Evolutionary conservation across 2,329 filamentous ascomycete species (phyloP), one percentile per base, ranked within the genome.

Genomic region (Pseudogymnoascus sp.): DNA sequence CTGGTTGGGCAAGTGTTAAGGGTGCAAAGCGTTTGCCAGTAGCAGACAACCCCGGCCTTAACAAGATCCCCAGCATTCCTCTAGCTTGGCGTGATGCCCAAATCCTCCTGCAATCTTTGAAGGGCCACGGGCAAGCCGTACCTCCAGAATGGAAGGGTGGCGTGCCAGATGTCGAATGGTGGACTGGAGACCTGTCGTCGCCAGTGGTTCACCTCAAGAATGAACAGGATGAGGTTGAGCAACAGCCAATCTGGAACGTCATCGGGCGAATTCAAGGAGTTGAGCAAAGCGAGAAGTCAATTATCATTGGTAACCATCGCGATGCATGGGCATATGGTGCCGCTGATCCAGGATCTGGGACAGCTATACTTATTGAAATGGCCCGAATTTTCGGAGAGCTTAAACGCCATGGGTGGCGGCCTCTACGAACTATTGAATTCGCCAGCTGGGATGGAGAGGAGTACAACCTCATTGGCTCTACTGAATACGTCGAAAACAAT

Each of bases 391-490:
- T 99, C 69, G 91, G 92, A 41, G 86, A 91, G 66, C 82, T 97
- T 14, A 80, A 87, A 21, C 76, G 81, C 14, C 84, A 86, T 63
- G 93, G 93, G 61, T 99, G 95, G 95, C 84, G 90, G 25, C 95
- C 95, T 1, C 80, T 96, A 14, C 88, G 95, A n/a, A 96, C 91
- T 3, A 96, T 99, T 67, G 90, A 96, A 73, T 97, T 99, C 74
- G 92, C 93, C 71, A 96, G 91, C 35, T 99, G 95, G 95, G 95
- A 99, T 74, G 95, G 85, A 3, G 88, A 88, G 68, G 91, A 93
- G 75, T 97, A 96, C 78, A 97, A 97, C 75, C 79, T 95, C 52
- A 90, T 96, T 63, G 95, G 95, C 7, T 96, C 91, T 9, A 97
- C 95, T 1, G 95, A 99, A 74, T 93, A 89, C 70, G 95, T 99